These are phyloP conservation scores for Plasmodium vinckei DNA, from an alignment of 169 alveolate species.

Conservation along the genomic window DNA sequence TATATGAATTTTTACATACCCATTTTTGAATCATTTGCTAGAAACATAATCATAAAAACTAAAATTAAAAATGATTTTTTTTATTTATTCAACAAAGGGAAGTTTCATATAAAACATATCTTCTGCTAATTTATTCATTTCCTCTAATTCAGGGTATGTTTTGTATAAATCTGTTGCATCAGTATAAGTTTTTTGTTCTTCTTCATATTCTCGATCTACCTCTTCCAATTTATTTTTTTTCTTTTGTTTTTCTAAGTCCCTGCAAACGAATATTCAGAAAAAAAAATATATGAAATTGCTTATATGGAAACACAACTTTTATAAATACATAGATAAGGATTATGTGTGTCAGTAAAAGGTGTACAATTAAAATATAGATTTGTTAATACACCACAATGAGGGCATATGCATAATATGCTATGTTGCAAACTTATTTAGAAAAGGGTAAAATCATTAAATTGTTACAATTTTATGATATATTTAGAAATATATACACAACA, in stretches of 20 bases:
- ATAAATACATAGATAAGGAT: constrained; percentile 2
- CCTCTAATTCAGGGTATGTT: constrained; percentile 65
- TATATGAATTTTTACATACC: background rate
- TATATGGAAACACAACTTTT: background rate
- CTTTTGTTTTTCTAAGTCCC: constrained; percentile 73
- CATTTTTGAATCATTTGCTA: background rate
- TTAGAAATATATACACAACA: too few species aligned
- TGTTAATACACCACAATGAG: too few species aligned
- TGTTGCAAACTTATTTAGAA: too few species aligned
- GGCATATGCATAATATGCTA: too few species aligned
- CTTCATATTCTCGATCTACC: constrained; percentile 67
- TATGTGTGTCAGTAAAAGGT: too few species aligned
- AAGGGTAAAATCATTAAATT: too few species aligned
- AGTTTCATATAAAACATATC: constrained; percentile 73
- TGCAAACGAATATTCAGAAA: constrained; percentile 13
- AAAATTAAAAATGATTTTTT: background rate
- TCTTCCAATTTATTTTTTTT: constrained; percentile 69
- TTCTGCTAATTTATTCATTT: constrained; percentile 59
- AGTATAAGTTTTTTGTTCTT: constrained; percentile 57
- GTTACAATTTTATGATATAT: too few species aligned
- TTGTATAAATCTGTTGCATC: constrained; percentile 67
- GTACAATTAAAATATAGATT: too few species aligned
- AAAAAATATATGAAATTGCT: background rate
- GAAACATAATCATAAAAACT: background rate
- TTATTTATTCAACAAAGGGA: constrained; percentile 69